Conservation (phyloP, 805 yeast genomes). For the Lipomyces spencermartinsiae region DNA sequence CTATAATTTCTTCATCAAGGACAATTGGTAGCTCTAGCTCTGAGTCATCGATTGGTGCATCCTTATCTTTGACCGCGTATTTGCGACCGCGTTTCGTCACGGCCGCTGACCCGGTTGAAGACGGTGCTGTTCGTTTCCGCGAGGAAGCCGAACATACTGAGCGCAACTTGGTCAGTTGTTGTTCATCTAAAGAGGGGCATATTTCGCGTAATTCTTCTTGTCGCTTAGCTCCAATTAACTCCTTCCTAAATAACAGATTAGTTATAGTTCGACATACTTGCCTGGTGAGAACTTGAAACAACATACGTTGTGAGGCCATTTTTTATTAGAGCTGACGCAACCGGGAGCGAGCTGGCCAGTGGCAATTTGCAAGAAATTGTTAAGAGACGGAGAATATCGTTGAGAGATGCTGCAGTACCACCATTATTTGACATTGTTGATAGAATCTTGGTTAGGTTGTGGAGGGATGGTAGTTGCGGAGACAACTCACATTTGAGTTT, state of each 20-base stretch:
- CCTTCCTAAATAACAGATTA: constrained; percentile 17
- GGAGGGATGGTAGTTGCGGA: too few relatives aligned
- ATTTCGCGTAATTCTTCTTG: constrained; percentile 22
- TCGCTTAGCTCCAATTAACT: constrained; percentile 14
- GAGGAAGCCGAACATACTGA: constrained; percentile 8
- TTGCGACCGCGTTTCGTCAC: constrained; percentile 12
- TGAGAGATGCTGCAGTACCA: constrained; percentile 9
- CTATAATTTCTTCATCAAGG: constrained; percentile 13
- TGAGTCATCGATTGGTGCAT: constrained; percentile 13
- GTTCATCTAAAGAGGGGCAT: constrained; percentile 16
- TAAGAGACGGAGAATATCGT: constrained; percentile 28
- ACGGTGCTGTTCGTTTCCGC: background rate
- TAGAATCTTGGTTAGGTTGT: background rate
- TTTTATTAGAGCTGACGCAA: constrained; percentile 27
- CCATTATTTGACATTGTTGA: background rate
- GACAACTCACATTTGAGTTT: background rate
- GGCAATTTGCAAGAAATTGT: constrained; percentile 31
- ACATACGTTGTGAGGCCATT: constrained; percentile 26
- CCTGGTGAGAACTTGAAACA: background rate
- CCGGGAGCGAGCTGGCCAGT: constrained; percentile 24
- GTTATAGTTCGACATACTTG: background rate
- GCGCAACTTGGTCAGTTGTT: constrained; percentile 19
- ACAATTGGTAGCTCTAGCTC: constrained; percentile 21
- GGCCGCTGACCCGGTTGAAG: background rate
- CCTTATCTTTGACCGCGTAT: background rate